Evolutionary conservation across 768 basidiomycete genomes (phyloP), one percentile per base, ranked within the genome.

Genomic region (Collybia mongolica): DNA sequence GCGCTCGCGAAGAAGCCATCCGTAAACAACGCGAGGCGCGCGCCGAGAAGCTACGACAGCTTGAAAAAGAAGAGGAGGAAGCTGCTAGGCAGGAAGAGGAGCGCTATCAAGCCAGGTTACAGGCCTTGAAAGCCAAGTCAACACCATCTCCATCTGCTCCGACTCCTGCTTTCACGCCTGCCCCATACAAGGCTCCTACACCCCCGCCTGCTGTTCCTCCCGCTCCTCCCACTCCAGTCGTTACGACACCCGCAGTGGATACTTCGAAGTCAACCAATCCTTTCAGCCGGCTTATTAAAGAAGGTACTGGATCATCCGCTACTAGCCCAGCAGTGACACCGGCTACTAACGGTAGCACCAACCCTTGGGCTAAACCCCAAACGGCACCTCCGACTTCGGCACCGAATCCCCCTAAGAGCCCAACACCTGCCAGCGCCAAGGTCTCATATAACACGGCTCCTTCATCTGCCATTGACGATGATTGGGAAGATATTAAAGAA

Each of bases 401-500:
- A 0, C 67, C 69, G 6, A 66, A 75, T 19, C 68, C 78, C 4
- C 68, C 69, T 4, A 80, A 75, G 61, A 80, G 80, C 52, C 80
- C 87, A 1, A 71, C 71, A 1, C 81, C 86, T 1, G 46, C 46
- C 24, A 32, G 35, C 38, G 45, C 39, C 9, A 39, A 38, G 23
- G 69, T 77, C 6, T 63, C 77, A 2, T 89, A 90, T 53, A 68
- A 86, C 54, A 86, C 82, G 1, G 87, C 82, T 0, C 77, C 86
- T 1, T 66, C 69, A 2, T 74, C 73, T 26, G 59, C 51, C 19
- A 66, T 66, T 38, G 86, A 89, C 1, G 88, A 90, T 15, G 91
- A 93, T 44, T 95, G 93, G 92, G 92, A 87, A 48, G 83, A 84
- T n/a, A 73, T 91, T 43, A 72, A 81, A 60, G 92, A 94, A 65